Base-by-base conservation (phyloP, 2,329 filamentous ascomycete species). In the Apiospora saccharicola region DNA sequence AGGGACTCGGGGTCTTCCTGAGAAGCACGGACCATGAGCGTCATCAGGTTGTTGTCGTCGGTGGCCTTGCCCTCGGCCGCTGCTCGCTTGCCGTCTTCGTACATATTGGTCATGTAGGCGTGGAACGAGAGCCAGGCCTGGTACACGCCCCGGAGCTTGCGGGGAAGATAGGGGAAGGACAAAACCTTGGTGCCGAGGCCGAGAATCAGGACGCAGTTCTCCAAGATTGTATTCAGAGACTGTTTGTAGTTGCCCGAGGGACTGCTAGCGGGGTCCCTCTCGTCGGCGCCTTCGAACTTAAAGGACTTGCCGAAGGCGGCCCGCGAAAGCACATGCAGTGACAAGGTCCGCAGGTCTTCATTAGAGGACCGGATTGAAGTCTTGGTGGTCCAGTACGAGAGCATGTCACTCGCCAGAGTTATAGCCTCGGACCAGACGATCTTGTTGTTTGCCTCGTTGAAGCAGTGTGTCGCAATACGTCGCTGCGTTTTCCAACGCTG, bases 121-220 rank as follows among this genome's bases (percentile, higher is more conserved):
- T 77, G 75, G 47, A 81, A 81, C 1, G 75, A 72, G 34, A 74
- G 71, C 24, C 76, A 78, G 5, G 80, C 78, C 3, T 76, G 13
- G 16, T 68, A 30, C 12, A 68, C n/a, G 47, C 26, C 74, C 68
- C 2, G 80, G 41, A 1, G 13, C 26, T 47, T 75, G 34, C 67
- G 67, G 3, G 75, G 76, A 0, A 76, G 73, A 75, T 75, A 78
- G 3, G 73, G 73, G 0, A 75, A 74, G 0, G 76, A 67, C 10
- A 81, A 69, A 26, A 78, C 76, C 4, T 75, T 75, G 1, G 77
- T 75, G 0, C 79, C 79, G 6, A 81, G 70, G 0, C 73, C 76
- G 7, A 81, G 71, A 13, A 81, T 79, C 0, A 81, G 72, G n/a
- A 81, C 74, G 37, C 77, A 77, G 70, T 81, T 80, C 30, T 81